A percentile compares a stretch with the other conserved stretches of the same genome.
phyloP scores from a whole-genome alignment of 345 rosid species.

The Eucalyptus dawsonii region DNA sequence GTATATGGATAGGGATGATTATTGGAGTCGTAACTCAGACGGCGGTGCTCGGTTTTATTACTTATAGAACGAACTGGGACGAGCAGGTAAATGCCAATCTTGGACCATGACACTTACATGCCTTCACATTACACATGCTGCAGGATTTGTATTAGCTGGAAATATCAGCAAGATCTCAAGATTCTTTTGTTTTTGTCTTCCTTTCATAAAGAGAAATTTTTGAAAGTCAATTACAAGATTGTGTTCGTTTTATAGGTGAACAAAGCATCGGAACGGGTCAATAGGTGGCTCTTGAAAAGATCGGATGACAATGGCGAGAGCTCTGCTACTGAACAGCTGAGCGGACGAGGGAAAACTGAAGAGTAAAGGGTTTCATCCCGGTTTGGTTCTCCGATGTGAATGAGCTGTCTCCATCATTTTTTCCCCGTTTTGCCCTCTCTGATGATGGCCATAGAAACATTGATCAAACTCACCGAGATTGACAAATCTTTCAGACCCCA shows the following conservation, averaged over 20 bases:
- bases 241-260: not conserved
- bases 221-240: not conserved
- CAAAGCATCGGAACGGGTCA: constrained; percentile 9
- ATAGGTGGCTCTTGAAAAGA: not conserved
- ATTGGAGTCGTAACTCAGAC: constrained; percentile 22
- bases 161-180: not conserved
- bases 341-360: not conserved
- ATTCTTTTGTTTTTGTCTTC: not conserved
- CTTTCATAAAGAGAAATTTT: not conserved
- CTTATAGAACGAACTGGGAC: constrained; percentile 12
- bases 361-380: not conserved
- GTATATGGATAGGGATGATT: constrained; percentile 36
- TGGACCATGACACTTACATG: not conserved
- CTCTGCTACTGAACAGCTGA: not conserved
- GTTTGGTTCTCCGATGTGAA: not conserved
- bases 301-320: not conserved
- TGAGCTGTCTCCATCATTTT: not conserved
- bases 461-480: no score
- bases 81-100: not conserved
- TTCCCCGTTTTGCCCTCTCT: not conserved
- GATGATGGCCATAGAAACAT: not conserved
- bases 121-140: not conserved
- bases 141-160: not conserved
- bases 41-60: constrained; percentile 8
- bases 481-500: no score